Conservation (phyloP, 805 yeast genomes). For the Wickerhamiella sergipiensis region DNA sequence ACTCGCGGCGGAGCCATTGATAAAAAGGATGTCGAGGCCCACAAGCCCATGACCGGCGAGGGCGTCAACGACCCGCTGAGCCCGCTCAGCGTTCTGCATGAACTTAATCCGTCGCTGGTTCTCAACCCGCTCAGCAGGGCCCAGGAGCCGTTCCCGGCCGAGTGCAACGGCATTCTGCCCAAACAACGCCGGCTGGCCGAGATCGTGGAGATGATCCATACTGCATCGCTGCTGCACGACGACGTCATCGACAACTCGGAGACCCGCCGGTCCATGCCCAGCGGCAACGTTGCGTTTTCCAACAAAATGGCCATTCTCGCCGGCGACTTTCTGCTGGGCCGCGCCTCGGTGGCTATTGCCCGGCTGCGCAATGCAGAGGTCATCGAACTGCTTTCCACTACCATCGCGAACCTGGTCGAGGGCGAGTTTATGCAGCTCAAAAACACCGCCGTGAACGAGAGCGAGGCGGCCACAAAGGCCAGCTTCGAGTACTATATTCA, state of each 20-base stretch:
- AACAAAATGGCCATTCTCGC: slow-evolving; percentile 97
- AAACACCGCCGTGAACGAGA: slow-evolving; percentile 56
- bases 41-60: slow-evolving; percentile 17
- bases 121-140: slow-evolving; percentile 77
- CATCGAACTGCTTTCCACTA: slow-evolving; percentile 84
- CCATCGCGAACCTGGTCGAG: slow-evolving; percentile 93
- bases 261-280: slow-evolving; percentile 76
- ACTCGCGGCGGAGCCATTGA: slow-evolving; percentile 47
- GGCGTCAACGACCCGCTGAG: slow-evolving; percentile 38
- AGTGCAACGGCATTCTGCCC: slow-evolving; percentile 70
- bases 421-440: slow-evolving; percentile 98
- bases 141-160: slow-evolving; percentile 54
- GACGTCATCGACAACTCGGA: slow-evolving; percentile 88
- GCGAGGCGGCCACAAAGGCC: slow-evolving; percentile 40
- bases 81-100: slow-evolving; percentile 75
- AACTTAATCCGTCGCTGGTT: slow-evolving; percentile 68
- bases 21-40: slow-evolving; percentile 19
- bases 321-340: slow-evolving; percentile 87
- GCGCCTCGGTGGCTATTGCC: slow-evolving; percentile 94
- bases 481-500: slow-evolving; percentile 92
- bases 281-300: slow-evolving; percentile 86
- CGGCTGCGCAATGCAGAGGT: slow-evolving; percentile 93
- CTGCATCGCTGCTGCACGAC: slow-evolving; percentile 89
- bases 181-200: slow-evolving; percentile 93
- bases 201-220: slow-evolving; percentile 96